Evolutionary conservation across 495 filamentous ascomycete species (phyloP).

Genomic region (Aspergillus avenaceus): DNA sequence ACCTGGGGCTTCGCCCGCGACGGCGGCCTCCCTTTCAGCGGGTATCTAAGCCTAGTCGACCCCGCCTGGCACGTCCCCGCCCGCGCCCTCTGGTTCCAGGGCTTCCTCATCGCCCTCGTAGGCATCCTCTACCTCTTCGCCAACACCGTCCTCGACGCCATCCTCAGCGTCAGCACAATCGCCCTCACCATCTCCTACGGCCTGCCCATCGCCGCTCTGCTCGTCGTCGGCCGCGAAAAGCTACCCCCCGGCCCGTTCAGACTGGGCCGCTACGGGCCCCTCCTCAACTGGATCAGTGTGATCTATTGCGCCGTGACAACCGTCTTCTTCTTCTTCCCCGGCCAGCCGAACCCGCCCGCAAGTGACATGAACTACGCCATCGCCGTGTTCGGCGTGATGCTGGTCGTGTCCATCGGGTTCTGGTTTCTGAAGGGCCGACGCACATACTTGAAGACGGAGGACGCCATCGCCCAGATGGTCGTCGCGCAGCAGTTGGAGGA

Average conservation of each 20-base stretch:
- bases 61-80: constrained; percentile 39
- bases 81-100: constrained; percentile 42
- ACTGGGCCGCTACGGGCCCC: constrained; percentile 28
- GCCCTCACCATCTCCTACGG: constrained; percentile 43
- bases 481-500: constrained; percentile 37
- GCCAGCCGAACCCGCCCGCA: constrained; percentile 30
- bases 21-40: constrained; percentile 45
- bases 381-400: constrained; percentile 46
- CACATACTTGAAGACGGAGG: constrained; percentile 38
- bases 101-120: constrained; percentile 37
- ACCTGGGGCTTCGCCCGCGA: constrained; percentile 58
- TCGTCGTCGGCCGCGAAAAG: constrained; percentile 36
- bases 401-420: constrained; percentile 38
- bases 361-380: constrained; percentile 46
- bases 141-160: constrained; percentile 41
- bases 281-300: constrained; percentile 35
- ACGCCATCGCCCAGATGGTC: constrained; percentile 38
- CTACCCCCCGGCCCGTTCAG: constrained; percentile 35
- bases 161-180: constrained; percentile 44
- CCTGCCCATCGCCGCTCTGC: constrained; percentile 34
- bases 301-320: constrained; percentile 41
- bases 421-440: constrained; percentile 35
- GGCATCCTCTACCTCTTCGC: constrained; percentile 45
- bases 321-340: constrained; percentile 44
- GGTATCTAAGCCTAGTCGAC: constrained; percentile 40